Evolutionary conservation across 225 moss, liverwort and hornwort genomes (phyloP), one percentile per base, ranked within the genome.

Genomic region (Marchantia paleacea): DNA sequence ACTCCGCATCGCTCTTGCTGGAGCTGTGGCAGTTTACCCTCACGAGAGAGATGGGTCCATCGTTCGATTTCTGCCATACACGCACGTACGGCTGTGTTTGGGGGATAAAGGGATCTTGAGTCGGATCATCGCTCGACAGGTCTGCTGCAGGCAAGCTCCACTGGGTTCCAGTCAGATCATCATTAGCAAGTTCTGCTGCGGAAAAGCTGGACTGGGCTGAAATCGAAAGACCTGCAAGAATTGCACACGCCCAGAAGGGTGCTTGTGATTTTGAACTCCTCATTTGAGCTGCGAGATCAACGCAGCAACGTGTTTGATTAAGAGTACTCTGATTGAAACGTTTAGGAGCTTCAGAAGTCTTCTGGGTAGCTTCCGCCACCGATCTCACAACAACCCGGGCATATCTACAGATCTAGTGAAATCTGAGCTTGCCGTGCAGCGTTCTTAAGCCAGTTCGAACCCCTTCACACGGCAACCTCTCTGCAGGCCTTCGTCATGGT

Each of bases 21-120:
- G 75, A 55, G 26, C 55, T 29, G 15, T 25, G 26, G 75, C 75
- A 57, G 75, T 58, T 75, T 6, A 75, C 55, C 7, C 75, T 28
- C 25, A 75, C 75, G 28, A 55, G 16, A 8, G 12, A 24, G 14
- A 75, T 75, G 19, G 75, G 75, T 58, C 12, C 14, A 25, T 57
- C 55, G 8, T 0, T 29, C 8, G 75, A 57, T 29, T 57, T 75
- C 28, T 75, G 75, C 75, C 57, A 55, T 15, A 75, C 19, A 3
- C 55, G 75, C 28, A 75, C 55, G 29, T 26, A 58, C 7, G n/a
- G n/a, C 14, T 11, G 10, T 6, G 50, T 51, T n/a, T 7, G 8
- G 50, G 72, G 72, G 5, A 39, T 2, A 24, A 52, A 51, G 19
- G 3, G 3, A 4, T 51, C 50, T 7, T 24, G 51, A 14, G 50